Percentiles rank a stretch among this genome's conserved stretches.
Evolutionary conservation across 2,329 filamentous ascomycete genomes (phyloP).

Genomic region (Westerdykella ornata): DNA sequence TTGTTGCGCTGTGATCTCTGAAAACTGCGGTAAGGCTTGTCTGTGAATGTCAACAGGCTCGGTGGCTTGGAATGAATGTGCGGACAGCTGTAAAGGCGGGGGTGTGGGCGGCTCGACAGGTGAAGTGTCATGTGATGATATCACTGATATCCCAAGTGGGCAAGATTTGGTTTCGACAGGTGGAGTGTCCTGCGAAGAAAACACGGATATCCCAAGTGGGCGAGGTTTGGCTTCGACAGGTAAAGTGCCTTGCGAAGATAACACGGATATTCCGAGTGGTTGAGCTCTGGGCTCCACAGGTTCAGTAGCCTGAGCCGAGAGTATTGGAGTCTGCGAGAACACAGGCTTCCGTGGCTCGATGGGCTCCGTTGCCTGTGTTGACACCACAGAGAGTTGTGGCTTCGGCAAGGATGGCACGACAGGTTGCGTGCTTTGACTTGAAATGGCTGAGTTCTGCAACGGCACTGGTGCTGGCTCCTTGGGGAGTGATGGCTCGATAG

Average conservation of each 20-base stretch:
- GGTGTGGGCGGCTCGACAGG: constrained; percentile 11
- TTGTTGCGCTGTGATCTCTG: constrained; percentile 21
- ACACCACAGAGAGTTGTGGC: neutral
- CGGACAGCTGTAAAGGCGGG: constrained; percentile 5
- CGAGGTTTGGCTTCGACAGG: constrained; percentile 2
- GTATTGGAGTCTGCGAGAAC: constrained; percentile 10
- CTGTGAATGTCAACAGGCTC: constrained; percentile 16
- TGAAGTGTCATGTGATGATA: constrained; percentile 11
- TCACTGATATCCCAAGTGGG: constrained; percentile 2
- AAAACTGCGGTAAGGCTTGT: constrained; percentile 14
- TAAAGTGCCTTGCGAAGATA: constrained; percentile 2
- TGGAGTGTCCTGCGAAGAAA: constrained; percentile 4
- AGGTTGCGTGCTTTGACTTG: constrained; percentile 6
- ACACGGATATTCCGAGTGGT: neutral
- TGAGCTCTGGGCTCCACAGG: constrained; percentile 9
- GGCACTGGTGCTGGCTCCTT: constrained; percentile 3
- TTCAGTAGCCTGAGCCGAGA: constrained; percentile 4
- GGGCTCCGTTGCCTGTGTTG: constrained; percentile 12
- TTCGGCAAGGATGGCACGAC: neutral
- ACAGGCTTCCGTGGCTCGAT: constrained; percentile 4
- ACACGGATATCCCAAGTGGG: constrained; percentile 1
- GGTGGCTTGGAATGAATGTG: constrained; percentile 7
- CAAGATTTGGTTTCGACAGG: constrained; percentile 1
- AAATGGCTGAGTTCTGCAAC: constrained; percentile 10
- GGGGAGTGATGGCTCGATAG: constrained; percentile 6